Conservation (phyloP, 2,329 filamentous ascomycete species). For the Leptosphaerulina australis region DNA sequence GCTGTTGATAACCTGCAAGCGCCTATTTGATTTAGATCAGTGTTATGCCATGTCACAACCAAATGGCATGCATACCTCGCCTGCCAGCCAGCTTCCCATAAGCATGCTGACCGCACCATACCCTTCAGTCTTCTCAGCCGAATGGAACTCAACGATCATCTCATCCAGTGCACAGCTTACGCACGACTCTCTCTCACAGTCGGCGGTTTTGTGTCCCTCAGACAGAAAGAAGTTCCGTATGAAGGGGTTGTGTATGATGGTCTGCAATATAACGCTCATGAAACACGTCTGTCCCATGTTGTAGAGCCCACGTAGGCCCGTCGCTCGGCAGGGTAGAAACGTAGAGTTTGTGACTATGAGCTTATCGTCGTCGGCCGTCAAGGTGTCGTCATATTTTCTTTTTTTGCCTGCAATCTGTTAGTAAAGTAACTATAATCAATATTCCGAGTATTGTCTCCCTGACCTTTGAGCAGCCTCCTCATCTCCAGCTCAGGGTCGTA, state of each 20-base stretch:
- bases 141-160: conserved; percentile 68
- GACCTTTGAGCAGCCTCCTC: conserved; percentile 72
- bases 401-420: conserved; percentile 62
- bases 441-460: conserved; percentile 22
- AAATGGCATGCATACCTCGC: conserved; percentile 63
- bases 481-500: conserved; percentile 83
- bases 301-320: conserved; percentile 88
- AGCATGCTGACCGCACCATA: conserved; percentile 91
- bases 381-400: conserved; percentile 75
- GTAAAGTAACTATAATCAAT: neutral
- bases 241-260: conserved; percentile 89
- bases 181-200: conserved; percentile 67
- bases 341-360: conserved; percentile 81
- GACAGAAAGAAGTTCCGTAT: conserved; percentile 90
- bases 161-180: conserved; percentile 67
- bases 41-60: neutral
- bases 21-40: conserved; percentile 32
- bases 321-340: conserved; percentile 80
- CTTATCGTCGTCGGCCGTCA: conserved; percentile 67
- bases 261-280: conserved; percentile 94
- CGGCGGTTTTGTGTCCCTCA: conserved; percentile 80
- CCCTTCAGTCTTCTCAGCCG: conserved; percentile 80
- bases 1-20: conserved; percentile 85
- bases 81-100: conserved; percentile 86
- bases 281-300: conserved; percentile 99